phyloP scores from a whole-genome alignment of 441 rosid species.

The Biscutella laevigata region DNA sequence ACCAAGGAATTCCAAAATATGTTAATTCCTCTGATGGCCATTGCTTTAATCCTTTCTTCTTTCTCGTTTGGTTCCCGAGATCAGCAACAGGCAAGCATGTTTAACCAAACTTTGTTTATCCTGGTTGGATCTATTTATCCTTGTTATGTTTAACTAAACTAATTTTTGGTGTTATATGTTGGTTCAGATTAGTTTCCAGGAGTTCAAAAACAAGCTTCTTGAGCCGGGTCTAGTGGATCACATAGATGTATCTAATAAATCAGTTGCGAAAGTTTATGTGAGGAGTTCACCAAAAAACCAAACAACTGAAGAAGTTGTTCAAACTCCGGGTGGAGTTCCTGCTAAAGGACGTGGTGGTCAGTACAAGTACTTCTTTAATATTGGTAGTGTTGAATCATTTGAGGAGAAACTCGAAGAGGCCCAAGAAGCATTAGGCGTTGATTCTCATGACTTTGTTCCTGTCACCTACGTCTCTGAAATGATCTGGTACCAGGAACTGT shows the following conservation, averaged over 20 bases:
- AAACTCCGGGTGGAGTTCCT: slow-evolving; percentile 31
- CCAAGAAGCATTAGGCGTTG: slow-evolving; percentile 48
- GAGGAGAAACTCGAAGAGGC: slow-evolving; percentile 74
- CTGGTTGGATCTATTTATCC: neutral
- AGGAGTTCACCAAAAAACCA: slow-evolving; percentile 37
- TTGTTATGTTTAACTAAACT: neutral
- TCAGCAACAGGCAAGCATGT: slow-evolving; percentile 47
- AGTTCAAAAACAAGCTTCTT: slow-evolving; percentile 63
- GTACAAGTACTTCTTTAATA: slow-evolving; percentile 55
- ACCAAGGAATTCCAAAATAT: slow-evolving; percentile 40
- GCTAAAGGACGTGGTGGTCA: slow-evolving; percentile 45
- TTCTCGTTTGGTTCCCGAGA: slow-evolving; percentile 40
- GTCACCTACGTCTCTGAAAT: slow-evolving; percentile 51
- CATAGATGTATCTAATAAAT: slow-evolving; percentile 53
- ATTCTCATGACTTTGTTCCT: slow-evolving; percentile 52
- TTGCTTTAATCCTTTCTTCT: slow-evolving; percentile 41
- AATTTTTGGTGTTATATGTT: neutral
- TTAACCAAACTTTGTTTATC: neutral
- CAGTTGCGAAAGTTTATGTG: slow-evolving; percentile 61
- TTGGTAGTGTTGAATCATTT: slow-evolving; percentile 64
- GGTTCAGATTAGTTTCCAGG: slow-evolving; percentile 70
- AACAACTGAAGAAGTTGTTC: slow-evolving; percentile 31
- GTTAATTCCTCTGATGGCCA: slow-evolving; percentile 38
- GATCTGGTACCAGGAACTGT: slow-evolving; percentile 52
- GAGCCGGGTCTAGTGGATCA: slow-evolving; percentile 71